phyloP scores from a whole-genome alignment of 345 rosid species.

The Dipteronia dyeriana region DNA sequence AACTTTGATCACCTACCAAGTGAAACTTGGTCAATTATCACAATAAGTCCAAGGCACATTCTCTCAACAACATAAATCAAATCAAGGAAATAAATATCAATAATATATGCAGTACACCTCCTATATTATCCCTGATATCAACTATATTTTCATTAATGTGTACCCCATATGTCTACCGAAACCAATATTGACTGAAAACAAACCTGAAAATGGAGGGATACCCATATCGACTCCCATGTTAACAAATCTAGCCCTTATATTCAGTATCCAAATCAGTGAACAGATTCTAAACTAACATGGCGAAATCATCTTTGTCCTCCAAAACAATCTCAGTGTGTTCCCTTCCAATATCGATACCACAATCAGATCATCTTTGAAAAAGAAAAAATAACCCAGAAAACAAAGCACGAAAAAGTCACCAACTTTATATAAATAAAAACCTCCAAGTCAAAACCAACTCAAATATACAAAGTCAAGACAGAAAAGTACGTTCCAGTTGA shows the following conservation, averaged over 20 bases:
- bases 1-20: too few relatives aligned
- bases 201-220: conserved; percentile 84
- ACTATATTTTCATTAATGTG: too few relatives aligned
- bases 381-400: neutral
- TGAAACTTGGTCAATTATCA: conserved; percentile 22
- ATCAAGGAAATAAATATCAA: neutral
- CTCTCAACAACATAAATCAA: neutral
- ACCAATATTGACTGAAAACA: neutral
- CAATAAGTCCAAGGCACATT: neutral
- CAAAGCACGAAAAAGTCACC: neutral
- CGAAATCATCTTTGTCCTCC: conserved; percentile 95
- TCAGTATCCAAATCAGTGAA: conserved; percentile 82
- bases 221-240: conserved; percentile 91
- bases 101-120: neutral
- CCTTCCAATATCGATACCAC: conserved; percentile 69
- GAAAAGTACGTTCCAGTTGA: conserved; percentile 79
- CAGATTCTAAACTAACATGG: conserved; percentile 85
- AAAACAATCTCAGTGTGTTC: conserved; percentile 52
- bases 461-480: neutral
- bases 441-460: neutral
- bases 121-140: too few relatives aligned
- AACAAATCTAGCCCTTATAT: conserved; percentile 75
- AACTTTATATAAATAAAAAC: neutral
- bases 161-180: neutral
- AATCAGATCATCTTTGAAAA: conserved; percentile 57